A percentile compares a stretch with the other conserved stretches of the same genome.
Conservation (phyloP, 176 grass and related monocot genomes). For the Rhynchospora tenuis region DNA sequence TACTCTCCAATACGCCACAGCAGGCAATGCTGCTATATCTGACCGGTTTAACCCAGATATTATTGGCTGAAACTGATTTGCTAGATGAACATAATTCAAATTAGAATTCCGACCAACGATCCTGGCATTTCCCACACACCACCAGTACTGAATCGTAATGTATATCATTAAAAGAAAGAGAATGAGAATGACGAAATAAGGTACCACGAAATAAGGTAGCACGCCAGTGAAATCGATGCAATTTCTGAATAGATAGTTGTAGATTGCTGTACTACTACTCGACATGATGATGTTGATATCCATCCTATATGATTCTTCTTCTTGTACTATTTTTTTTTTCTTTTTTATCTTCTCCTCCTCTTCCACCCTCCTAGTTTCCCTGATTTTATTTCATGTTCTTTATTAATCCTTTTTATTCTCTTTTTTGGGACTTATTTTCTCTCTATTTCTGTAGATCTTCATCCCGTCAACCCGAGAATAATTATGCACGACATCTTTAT, state of each 20-base stretch:
- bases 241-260: not conserved
- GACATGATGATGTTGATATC: constrained; percentile 23
- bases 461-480: not conserved
- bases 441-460: not conserved
- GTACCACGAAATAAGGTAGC: constrained; percentile 25
- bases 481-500: not conserved
- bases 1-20: constrained; percentile 19
- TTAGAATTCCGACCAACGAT: too few relatives aligned
- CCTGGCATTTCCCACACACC: too few relatives aligned
- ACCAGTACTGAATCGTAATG: not conserved
- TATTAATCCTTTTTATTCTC: not conserved
- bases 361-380: not conserved
- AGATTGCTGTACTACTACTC: not conserved
- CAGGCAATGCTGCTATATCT: constrained; percentile 41
- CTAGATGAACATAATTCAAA: too few relatives aligned
- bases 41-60: constrained; percentile 24
- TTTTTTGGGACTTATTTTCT: not conserved
- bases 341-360: not conserved
- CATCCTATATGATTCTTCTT: not conserved
- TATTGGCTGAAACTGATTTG: not conserved
- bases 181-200: constrained; percentile 26
- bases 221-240: constrained; percentile 11
- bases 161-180: constrained; percentile 21
- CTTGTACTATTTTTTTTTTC: not conserved
- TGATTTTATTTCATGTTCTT: not conserved